Percentiles rank a stretch among this genome's conserved stretches.
These are phyloP conservation scores for Colletotrichum ledebouriae DNA, from an alignment of 2,329 filamentous ascomycete species.

Conservation along the genomic window DNA sequence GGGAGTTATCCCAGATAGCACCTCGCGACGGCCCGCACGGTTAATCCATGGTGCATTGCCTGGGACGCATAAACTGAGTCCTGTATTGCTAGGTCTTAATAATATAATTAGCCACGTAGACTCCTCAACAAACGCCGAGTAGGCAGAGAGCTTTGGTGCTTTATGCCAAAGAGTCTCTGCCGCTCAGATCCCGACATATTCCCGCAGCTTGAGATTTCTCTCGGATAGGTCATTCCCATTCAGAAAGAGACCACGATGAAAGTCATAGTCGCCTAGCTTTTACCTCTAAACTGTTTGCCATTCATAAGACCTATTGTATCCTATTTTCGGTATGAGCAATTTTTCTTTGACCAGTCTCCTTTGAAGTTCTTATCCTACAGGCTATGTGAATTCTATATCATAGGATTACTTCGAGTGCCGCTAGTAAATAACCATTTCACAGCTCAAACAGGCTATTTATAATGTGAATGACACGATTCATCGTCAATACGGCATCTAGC, in stretches of 20 bases:
- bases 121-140: neutral
- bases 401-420: neutral
- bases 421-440: neutral
- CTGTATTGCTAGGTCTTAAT: neutral
- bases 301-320: neutral
- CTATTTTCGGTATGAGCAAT: neutral
- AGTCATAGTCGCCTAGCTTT: neutral
- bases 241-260: neutral
- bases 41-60: neutral
- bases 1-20: neutral
- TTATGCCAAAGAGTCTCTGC: neutral
- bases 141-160: neutral
- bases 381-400: neutral
- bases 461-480: conserved; percentile 1
- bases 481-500: neutral
- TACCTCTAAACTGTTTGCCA: neutral
- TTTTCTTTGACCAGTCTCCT: neutral
- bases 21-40: neutral
- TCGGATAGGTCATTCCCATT: neutral
- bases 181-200: neutral
- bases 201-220: neutral
- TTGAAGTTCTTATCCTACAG: neutral
- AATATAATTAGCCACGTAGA: neutral
- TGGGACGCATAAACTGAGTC: neutral
- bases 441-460: neutral